Percentiles rank a stretch among this genome's conserved stretches.
phyloP scores from a whole-genome alignment of 2,329 filamentous ascomycete genomes.

The Fusarium temperatum region DNA sequence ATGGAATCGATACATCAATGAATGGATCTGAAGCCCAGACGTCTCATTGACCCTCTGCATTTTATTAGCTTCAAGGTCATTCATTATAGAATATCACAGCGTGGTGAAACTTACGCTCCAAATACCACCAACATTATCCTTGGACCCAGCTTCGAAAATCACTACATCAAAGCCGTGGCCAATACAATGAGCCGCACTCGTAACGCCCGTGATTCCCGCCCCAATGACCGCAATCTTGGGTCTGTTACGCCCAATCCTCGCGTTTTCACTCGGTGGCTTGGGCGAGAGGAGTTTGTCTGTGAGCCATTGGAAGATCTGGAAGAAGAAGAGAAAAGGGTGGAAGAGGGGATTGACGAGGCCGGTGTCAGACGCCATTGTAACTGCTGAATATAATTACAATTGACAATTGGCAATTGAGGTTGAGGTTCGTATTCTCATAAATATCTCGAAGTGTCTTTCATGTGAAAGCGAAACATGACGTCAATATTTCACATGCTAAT shows the following conservation, averaged over 20 bases:
- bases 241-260: conserved; percentile 57
- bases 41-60: conserved; percentile 79
- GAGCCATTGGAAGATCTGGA: conserved; percentile 71
- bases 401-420: neutral
- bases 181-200: conserved; percentile 82
- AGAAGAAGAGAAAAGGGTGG: conserved; percentile 69
- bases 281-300: conserved; percentile 74
- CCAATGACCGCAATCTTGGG: conserved; percentile 76
- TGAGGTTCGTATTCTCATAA: neutral
- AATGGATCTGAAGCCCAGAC: conserved; percentile 84
- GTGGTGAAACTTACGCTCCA: conserved; percentile 70
- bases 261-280: conserved; percentile 68
- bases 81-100: neutral
- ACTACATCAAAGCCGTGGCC: conserved; percentile 86
- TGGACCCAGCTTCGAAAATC: conserved; percentile 77
- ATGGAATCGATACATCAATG: conserved; percentile 88
- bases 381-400: neutral
- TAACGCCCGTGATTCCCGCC: conserved; percentile 77
- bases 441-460: conserved; percentile 2
- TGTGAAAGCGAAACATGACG: conserved; percentile 41
- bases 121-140: conserved; percentile 77
- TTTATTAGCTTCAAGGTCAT: neutral
- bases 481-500: conserved; percentile 37
- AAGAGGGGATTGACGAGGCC: conserved; percentile 53
- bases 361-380: conserved; percentile 44